Evolutionary conservation across 208 protist genomes (phyloP), one percentile per base, ranked within the genome.

Genomic region (Acanthamoeba sp.): DNA sequence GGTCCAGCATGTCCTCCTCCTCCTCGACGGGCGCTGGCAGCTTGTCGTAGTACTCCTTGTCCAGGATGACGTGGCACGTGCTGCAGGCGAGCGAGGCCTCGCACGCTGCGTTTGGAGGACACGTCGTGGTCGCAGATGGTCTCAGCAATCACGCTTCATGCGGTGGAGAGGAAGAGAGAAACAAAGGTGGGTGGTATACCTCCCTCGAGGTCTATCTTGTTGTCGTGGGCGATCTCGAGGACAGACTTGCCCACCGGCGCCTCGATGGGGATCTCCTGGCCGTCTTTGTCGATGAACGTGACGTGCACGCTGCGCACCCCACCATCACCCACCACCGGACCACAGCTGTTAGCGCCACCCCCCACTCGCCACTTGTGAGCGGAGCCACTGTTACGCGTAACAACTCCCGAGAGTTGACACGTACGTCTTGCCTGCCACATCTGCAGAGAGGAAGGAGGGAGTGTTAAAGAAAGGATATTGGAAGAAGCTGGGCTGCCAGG

Each of bases 61-160:
- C 96, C 62, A 99, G 87, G 91, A 99, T 99, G 18, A 99, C 98
- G 93, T 99, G 99, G 94, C 99, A 99, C n/a, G 99, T 99, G 52
- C 98, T 99, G 95, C 99, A 99, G 45, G 99, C 99, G 62, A 99
- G 98, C 9, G 98, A 99, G 22, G 98, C 94, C 66, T 95, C 80
- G 34, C 80, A 95, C 1, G 93, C 76, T 90, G 32, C 16, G 22
- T 12, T 48, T 2, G 48, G n/a, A n/a, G n/a, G n/a, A n/a, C n/a
- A n/a, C n/a, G n/a, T n/a, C n/a, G n/a, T n/a, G n/a, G n/a, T n/a
- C n/a, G n/a, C n/a, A n/a, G n/a, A n/a, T n/a, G n/a, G n/a, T n/a
- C n/a, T n/a, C n/a, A n/a, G n/a, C n/a, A n/a, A n/a, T n/a, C n/a
- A n/a, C n/a, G n/a, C n/a, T n/a, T 36, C 45, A 50, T 50, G 34